These are phyloP conservation scores for Neopestalotiopsis rosae DNA, from an alignment of 2,329 filamentous ascomycete species.

Conservation along the genomic window DNA sequence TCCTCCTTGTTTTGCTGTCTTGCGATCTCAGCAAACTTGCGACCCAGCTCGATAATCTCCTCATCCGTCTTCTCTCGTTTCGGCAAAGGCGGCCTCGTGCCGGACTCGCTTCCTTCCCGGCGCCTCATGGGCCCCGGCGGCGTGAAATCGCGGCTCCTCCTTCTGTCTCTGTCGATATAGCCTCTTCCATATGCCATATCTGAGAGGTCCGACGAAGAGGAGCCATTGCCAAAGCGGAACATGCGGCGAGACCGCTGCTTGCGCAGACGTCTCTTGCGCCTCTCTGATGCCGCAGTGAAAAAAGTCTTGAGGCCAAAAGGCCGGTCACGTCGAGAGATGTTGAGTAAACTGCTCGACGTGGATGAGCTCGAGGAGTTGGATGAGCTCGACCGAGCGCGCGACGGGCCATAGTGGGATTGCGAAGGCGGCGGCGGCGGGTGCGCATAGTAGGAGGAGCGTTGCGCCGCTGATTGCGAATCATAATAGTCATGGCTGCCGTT, in stretches of 20 bases:
- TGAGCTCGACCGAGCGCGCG: constrained; percentile 36
- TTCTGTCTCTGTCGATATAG: constrained; percentile 52
- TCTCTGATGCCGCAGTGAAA: constrained; percentile 62
- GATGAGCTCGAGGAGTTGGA: constrained; percentile 31
- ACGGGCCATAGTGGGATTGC: constrained; percentile 18
- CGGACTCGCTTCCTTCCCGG: constrained; percentile 22
- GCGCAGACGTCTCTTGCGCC: constrained; percentile 45
- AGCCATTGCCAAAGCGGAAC: constrained; percentile 65
- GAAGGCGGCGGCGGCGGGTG: background rate
- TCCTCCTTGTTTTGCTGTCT: constrained; percentile 57
- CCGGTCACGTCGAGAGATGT: constrained; percentile 64
- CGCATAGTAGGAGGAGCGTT: constrained; percentile 4
- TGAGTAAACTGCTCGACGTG: constrained; percentile 65
- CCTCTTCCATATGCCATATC: constrained; percentile 72
- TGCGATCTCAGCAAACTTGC: constrained; percentile 59
- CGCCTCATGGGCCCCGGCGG: constrained; percentile 28
- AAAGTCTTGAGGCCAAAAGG: constrained; percentile 65
- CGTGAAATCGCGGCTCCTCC: constrained; percentile 39
- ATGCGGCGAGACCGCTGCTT: constrained; percentile 54
- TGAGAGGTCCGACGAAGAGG: constrained; percentile 70
- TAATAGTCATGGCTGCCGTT: constrained; percentile 26
- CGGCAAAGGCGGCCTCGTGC: constrained; percentile 28
- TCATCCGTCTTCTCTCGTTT: constrained; percentile 55
- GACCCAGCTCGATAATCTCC: constrained; percentile 62
- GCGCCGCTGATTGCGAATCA: background rate